These are phyloP conservation scores for Termitomyces sp. DNA, from an alignment of 768 basidiomycete genomes.

Conservation along the genomic window DNA sequence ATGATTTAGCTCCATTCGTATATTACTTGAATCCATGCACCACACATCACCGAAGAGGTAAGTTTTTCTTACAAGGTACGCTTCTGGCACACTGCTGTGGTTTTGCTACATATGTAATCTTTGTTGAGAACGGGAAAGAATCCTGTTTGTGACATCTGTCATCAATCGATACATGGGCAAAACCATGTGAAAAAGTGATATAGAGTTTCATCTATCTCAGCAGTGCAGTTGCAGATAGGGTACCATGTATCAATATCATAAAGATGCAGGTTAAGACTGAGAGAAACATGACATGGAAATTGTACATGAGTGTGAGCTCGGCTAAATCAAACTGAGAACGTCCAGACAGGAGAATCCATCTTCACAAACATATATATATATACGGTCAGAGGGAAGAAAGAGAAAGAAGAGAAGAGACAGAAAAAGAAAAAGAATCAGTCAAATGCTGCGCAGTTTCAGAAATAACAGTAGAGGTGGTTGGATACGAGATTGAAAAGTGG, in stretches of 20 bases:
- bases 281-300: not conserved
- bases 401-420: conserved; percentile 4
- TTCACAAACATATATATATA: conserved; percentile 8
- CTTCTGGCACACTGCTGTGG: too few relatives aligned
- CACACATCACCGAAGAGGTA: too few relatives aligned
- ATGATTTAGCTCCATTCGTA: not conserved
- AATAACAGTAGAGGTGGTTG: not conserved
- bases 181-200: not conserved
- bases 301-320: conserved; percentile 2
- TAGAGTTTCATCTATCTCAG: not conserved
- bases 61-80: too few relatives aligned
- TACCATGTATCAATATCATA: not conserved
- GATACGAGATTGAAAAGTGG: not conserved
- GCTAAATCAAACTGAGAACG: conserved; percentile 10
- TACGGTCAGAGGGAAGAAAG: conserved; percentile 8
- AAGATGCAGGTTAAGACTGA: not conserved
- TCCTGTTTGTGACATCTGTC: not conserved
- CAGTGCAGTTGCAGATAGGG: not conserved
- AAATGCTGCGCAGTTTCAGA: conserved; percentile 3
- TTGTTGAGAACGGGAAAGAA: not conserved
- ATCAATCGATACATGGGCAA: not conserved
- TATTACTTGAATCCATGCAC: too few relatives aligned
- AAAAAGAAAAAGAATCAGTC: conserved; percentile 11
- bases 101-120: not conserved
- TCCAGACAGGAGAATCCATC: conserved; percentile 12